A percentile compares a stretch with the other conserved stretches of the same genome.
Conservation (phyloP, 2,329 filamentous ascomycete species). For the Xylaria sp. region DNA sequence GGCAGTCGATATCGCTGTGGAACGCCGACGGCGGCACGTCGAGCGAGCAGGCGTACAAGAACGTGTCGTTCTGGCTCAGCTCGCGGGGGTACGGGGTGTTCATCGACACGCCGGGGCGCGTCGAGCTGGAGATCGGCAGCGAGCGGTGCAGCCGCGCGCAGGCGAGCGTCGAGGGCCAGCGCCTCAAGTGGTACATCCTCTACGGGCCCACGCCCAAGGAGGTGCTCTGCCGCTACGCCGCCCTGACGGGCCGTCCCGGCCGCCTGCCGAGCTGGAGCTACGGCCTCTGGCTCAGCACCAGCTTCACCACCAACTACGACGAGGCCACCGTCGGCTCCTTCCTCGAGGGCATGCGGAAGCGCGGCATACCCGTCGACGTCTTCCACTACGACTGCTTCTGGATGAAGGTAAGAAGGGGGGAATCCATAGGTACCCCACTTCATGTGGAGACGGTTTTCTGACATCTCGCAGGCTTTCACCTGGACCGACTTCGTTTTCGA, state of each 20-base stretch:
- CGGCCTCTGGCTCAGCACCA: slow-evolving; percentile 76
- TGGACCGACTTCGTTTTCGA: slow-evolving; percentile 79
- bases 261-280: slow-evolving; percentile 74
- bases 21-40: slow-evolving; percentile 67
- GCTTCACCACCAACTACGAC: slow-evolving; percentile 74
- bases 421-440: too few relatives aligned
- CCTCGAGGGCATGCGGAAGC: slow-evolving; percentile 68
- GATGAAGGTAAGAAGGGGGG: slow-evolving; percentile 61
- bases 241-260: slow-evolving; percentile 66
- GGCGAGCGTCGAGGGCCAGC: slow-evolving; percentile 68
- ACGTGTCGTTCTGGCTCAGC: slow-evolving; percentile 70
- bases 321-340: slow-evolving; percentile 69
- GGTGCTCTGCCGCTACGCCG: slow-evolving; percentile 67
- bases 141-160: slow-evolving; percentile 73
- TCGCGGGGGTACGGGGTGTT: slow-evolving; percentile 78
- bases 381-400: slow-evolving; percentile 82
- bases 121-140: slow-evolving; percentile 74
- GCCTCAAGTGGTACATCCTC: slow-evolving; percentile 74
- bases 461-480: slow-evolving; percentile 55
- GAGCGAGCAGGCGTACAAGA: slow-evolving; percentile 73
- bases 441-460: background rate
- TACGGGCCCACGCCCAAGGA: slow-evolving; percentile 73
- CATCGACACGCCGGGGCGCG: slow-evolving; percentile 69
- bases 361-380: slow-evolving; percentile 67
- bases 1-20: slow-evolving; percentile 68